Base-by-base conservation (phyloP, 192 early-diverging fungal species). In the Rhizoclosmatium globosum region DNA sequence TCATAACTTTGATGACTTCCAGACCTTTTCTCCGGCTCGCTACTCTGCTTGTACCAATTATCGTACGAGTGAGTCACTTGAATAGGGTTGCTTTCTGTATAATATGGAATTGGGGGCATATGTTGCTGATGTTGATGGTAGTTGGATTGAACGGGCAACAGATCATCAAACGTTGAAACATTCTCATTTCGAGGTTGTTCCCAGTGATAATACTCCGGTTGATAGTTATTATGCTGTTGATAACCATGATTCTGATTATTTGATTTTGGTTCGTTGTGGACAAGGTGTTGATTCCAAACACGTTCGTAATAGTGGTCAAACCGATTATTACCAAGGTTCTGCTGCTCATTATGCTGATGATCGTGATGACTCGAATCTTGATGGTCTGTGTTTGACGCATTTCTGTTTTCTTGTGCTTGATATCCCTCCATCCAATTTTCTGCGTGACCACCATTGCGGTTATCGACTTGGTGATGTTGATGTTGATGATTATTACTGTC, bases 61-160 rank as follows among this genome's bases (percentile, higher is more conserved):
- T 76, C 74, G 48, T 76, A 76, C 31, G 43, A 31, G 43, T 76
- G 74, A 76, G 46, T 4, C 15, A 67, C 74, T 76, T 76, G 61
- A 47, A 67, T 74, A 1, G 72, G 72, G n/a, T 60, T 74, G 4
- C 21, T 19, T 15, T 59, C 72, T 3, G 72, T 74, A 38, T 76
- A 76, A 42, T 67, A 76, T 15, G 74, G 74, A 38, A 76, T 46
- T 13, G 72, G 58, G 6, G 42, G 38, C 7, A 61, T 23, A 57
- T 71, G 21, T 39, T 71, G 9, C 6, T 58, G 70, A 56, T n/a
- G 21, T 7, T 9, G 9, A 23, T 43, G 67, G 3, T 39, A 39
- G 62, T 19, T 19, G 15, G 19, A 38, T 31, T 64, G 21, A 2
- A 62, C 9, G 9, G 47, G 66, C 4, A 74, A 43, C 4, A 74